phyloP scores from a whole-genome alignment of 2,329 filamentous ascomycete genomes.

The Cercospora citrullina region DNA sequence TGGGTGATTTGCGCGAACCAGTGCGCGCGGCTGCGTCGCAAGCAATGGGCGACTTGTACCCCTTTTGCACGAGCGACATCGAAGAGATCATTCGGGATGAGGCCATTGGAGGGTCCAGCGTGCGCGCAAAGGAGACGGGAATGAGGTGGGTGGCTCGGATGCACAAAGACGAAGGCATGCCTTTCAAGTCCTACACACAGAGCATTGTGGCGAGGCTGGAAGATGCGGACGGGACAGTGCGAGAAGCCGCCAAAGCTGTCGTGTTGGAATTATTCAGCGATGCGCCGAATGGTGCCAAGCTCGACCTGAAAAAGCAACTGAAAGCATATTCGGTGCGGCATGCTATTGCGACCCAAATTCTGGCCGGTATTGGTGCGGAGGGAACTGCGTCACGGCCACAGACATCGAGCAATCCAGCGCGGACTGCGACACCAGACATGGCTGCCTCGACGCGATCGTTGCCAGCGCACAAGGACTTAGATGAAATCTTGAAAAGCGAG shows the following conservation, averaged over 20 bases:
- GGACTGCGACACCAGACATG: constrained; percentile 34
- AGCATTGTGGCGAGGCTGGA: constrained; percentile 82
- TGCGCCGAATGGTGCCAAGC: constrained; percentile 79
- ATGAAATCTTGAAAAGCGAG: constrained; percentile 51
- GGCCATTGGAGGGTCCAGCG: constrained; percentile 76
- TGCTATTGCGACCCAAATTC: constrained; percentile 78
- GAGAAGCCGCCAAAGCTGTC: constrained; percentile 78
- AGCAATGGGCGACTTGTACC: constrained; percentile 75
- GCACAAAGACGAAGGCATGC: constrained; percentile 75
- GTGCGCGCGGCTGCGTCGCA: constrained; percentile 72
- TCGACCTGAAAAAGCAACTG: constrained; percentile 83
- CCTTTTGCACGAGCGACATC: constrained; percentile 67
- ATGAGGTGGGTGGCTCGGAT: constrained; percentile 87
- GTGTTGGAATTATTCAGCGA: constrained; percentile 84
- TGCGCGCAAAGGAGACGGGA: constrained; percentile 78
- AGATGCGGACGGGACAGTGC: constrained; percentile 83
- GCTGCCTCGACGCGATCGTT: constrained; percentile 46
- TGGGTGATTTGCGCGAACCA: constrained; percentile 87
- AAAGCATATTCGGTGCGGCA: constrained; percentile 81
- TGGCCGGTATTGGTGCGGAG: constrained; percentile 67
- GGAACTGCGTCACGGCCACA: constrained; percentile 27
- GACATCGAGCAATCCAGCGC: constrained; percentile 31
- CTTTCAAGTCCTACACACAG: constrained; percentile 81
- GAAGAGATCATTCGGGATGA: constrained; percentile 77
- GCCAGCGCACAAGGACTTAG: constrained; percentile 36